phyloP scores from a whole-genome alignment of 768 basidiomycete genomes.

The Lactarius deliciosus region DNA sequence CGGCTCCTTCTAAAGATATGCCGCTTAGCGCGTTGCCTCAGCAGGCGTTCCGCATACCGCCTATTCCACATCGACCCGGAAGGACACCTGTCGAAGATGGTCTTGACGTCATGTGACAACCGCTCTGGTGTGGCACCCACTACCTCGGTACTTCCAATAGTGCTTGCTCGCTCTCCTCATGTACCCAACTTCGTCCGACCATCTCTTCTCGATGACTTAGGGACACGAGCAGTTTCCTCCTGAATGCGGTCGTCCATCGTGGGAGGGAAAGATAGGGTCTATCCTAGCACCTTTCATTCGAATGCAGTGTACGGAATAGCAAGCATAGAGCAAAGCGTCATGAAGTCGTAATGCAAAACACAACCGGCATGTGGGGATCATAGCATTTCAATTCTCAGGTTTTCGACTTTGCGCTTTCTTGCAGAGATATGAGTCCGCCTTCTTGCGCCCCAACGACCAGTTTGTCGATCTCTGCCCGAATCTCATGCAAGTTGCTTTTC shows the following conservation, averaged over 20 bases:
- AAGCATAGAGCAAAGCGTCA: constrained; percentile 17
- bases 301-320: constrained; percentile 21
- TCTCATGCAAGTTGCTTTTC: constrained; percentile 76
- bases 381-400: constrained; percentile 14
- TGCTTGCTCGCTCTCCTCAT: constrained; percentile 1
- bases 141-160: neutral
- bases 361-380: constrained; percentile 7
- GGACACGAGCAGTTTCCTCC: neutral
- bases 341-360: constrained; percentile 14
- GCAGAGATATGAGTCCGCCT: constrained; percentile 13
- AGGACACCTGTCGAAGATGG: constrained; percentile 28
- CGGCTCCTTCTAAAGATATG: constrained; percentile 35
- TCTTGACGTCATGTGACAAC: constrained; percentile 18
- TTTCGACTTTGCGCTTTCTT: constrained; percentile 13
- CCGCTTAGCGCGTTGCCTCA: constrained; percentile 57
- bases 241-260: neutral
- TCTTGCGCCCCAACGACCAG: constrained; percentile 45
- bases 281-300: constrained; percentile 8
- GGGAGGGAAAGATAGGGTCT: neutral
- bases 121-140: neutral
- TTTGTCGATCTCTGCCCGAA: constrained; percentile 78
- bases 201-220: neutral
- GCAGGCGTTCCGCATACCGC: constrained; percentile 47
- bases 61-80: constrained; percentile 33
- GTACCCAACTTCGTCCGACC: neutral